Conservation (phyloP, 768 basidiomycete genomes). For the Podaxis rugospora region DNA sequence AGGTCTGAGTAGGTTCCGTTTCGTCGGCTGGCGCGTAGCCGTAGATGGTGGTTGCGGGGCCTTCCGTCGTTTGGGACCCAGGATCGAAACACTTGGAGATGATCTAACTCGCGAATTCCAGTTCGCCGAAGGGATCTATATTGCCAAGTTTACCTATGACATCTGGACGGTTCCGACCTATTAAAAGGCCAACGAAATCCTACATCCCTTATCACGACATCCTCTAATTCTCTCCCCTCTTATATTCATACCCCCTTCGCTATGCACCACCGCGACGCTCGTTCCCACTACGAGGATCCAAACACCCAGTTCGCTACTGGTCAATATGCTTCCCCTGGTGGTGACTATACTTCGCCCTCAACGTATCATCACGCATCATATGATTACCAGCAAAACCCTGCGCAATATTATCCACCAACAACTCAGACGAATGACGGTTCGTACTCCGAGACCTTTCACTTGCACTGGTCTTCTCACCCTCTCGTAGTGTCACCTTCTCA, state of each 20-base stretch:
- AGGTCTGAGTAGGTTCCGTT: constrained; percentile 23
- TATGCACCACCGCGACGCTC: constrained; percentile 39
- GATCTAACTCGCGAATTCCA: constrained; percentile 33
- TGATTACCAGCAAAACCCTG: constrained; percentile 28
- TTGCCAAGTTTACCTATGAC: constrained; percentile 39
- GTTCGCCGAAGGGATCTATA: constrained; percentile 12
- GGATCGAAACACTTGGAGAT: constrained; percentile 32
- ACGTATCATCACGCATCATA: constrained; percentile 19
- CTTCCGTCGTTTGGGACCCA: constrained; percentile 39
- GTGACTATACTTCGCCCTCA: constrained; percentile 22
- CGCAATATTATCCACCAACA: constrained; percentile 30
- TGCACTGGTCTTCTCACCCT: not conserved
- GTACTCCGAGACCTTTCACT: constrained; percentile 14
- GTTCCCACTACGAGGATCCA: constrained; percentile 39
- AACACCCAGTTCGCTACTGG: constrained; percentile 24
- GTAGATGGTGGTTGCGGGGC: constrained; percentile 32
- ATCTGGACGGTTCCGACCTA: constrained; percentile 38
- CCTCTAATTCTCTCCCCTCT: constrained; percentile 17
- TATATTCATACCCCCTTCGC: constrained; percentile 15
- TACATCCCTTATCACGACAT: constrained; percentile 22
- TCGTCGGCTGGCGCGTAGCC: constrained; percentile 28
- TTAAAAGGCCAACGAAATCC: constrained; percentile 35
- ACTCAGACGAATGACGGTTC: constrained; percentile 19
- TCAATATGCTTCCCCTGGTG: constrained; percentile 22
- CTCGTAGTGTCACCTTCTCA: constrained; percentile 13